These are phyloP conservation scores for Juglanconis oblonga DNA, from an alignment of 2,329 filamentous ascomycete species.

Conservation along the genomic window DNA sequence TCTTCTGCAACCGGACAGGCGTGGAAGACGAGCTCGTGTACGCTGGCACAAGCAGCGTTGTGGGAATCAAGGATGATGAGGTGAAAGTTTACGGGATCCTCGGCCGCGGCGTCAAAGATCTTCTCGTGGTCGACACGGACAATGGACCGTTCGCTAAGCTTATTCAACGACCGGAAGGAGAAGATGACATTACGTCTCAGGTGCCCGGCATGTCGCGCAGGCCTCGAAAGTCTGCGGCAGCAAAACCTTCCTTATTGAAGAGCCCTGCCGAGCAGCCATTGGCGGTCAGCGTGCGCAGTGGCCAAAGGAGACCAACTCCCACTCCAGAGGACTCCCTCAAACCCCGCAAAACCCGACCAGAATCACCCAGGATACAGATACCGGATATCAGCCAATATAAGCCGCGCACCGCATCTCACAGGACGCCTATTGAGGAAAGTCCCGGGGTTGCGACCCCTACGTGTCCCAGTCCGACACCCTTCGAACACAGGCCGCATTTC, in stretches of 20 bases:
- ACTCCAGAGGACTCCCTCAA: neutral
- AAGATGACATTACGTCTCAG: neutral
- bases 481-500: slow-evolving; percentile 28
- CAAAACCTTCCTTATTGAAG: neutral
- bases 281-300: neutral
- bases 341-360: neutral
- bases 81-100: slow-evolving; percentile 60
- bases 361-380: slow-evolving; percentile 7
- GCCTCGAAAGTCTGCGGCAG: neutral
- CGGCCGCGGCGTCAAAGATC: slow-evolving; percentile 58
- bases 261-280: neutral
- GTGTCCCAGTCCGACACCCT: slow-evolving; percentile 32
- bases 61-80: slow-evolving; percentile 54
- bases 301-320: neutral
- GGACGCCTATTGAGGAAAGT: neutral
- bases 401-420: neutral
- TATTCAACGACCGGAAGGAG: slow-evolving; percentile 28
- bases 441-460: slow-evolving; percentile 29
- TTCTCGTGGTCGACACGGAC: slow-evolving; percentile 57
- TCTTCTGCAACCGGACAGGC: slow-evolving; percentile 62
- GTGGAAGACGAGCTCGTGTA: slow-evolving; percentile 58
- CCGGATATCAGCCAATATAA: slow-evolving; percentile 1
- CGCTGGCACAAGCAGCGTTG: slow-evolving; percentile 61
- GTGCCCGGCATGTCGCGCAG: neutral
- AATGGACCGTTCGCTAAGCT: slow-evolving; percentile 32